These are phyloP conservation scores for Fonsecaea monophora DNA, from an alignment of 2,329 filamentous ascomycete genomes.

Conservation along the genomic window DNA sequence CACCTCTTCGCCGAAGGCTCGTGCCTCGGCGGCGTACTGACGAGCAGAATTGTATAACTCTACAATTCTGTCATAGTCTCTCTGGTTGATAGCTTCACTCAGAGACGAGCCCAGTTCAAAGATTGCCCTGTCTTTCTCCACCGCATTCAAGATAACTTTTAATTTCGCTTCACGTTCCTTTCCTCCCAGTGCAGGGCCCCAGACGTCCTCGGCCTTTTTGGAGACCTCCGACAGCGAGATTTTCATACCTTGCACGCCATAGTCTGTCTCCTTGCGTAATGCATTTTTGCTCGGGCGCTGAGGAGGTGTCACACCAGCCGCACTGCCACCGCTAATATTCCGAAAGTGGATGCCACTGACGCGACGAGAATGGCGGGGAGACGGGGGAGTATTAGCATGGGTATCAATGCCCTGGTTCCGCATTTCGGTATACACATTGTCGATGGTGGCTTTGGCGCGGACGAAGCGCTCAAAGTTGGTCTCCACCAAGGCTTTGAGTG, in stretches of 20 bases:
- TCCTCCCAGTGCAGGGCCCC: slow-evolving; percentile 91
- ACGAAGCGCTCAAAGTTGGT: slow-evolving; percentile 99
- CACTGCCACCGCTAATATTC: slow-evolving; percentile 56
- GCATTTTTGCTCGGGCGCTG: slow-evolving; percentile 82
- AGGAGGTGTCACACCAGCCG: slow-evolving; percentile 48
- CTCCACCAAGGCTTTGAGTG: slow-evolving; percentile 93
- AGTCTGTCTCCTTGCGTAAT: slow-evolving; percentile 88
- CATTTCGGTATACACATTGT: slow-evolving; percentile 99
- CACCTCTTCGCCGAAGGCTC: slow-evolving; percentile 67
- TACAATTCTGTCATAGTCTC: slow-evolving; percentile 85
- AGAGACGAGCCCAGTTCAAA: slow-evolving; percentile 81
- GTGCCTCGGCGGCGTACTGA: slow-evolving; percentile 79
- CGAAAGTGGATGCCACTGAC: slow-evolving; percentile 66
- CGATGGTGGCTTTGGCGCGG: slow-evolving; percentile 94
- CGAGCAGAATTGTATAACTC: slow-evolving; percentile 87
- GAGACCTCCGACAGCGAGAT: slow-evolving; percentile 85
- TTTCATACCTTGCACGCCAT: slow-evolving; percentile 87
- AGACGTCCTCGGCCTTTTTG: slow-evolving; percentile 94
- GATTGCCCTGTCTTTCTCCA: slow-evolving; percentile 80
- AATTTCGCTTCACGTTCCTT: slow-evolving; percentile 88
- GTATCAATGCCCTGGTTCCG: slow-evolving; percentile 68
- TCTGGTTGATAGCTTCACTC: slow-evolving; percentile 83
- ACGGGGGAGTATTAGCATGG: slow-evolving; percentile 46
- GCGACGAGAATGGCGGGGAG: slow-evolving; percentile 60
- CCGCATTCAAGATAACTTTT: slow-evolving; percentile 74